Base-by-base conservation (phyloP, 495 filamentous ascomycete genomes). In the Hapsidospora chrysogenum region DNA sequence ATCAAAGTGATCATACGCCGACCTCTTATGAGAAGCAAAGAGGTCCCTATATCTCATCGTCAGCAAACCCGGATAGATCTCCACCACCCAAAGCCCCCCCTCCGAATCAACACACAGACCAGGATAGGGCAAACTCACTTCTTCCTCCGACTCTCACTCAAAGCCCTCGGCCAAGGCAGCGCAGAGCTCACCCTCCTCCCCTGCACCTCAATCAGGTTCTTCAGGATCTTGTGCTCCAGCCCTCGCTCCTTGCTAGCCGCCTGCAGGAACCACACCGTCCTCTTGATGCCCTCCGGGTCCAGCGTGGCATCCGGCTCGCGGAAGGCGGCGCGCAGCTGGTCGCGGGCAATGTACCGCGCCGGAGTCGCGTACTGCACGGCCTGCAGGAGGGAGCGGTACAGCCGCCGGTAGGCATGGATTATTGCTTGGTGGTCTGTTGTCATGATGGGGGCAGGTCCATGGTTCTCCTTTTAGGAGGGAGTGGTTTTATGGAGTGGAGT, bases 291-390 rank as follows among this genome's bases (percentile, higher is more conserved):
- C 17, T 61, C 51, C 27, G 55, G 45, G 43, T 83, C 60, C 42
- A 79, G 81, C 9, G 66, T 56, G 32, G 57, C 53, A 4, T 52
- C 41, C 27, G 59, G 55, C 19, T 64, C 65, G 26, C 84, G 80
- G 54, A 93, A 97, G 8, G 75, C 72, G 0, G 44, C 52, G 30
- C 82, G 76, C 23, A 97, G 46, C 39, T 66, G 68, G 31, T 74
- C 60, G 23, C 68, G 66, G 17, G 82, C 49, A 1, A 70, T 64
- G 58, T 70, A 75, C 35, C 83, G 78, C 17, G 75, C 63, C 1
- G 92, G 89, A 30, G 70, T 69, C 0, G 86, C 73, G 58, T 80
- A 89, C 38, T 82, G 78, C 20, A 93, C 67, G 2, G 81, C 85
- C 28, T 72, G 78, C 10, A 96, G 67, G 10, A 70, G 66, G 10